phyloP scores from a whole-genome alignment of 1,284 basidiomycete species.

The Sporisorium scitamineum region DNA sequence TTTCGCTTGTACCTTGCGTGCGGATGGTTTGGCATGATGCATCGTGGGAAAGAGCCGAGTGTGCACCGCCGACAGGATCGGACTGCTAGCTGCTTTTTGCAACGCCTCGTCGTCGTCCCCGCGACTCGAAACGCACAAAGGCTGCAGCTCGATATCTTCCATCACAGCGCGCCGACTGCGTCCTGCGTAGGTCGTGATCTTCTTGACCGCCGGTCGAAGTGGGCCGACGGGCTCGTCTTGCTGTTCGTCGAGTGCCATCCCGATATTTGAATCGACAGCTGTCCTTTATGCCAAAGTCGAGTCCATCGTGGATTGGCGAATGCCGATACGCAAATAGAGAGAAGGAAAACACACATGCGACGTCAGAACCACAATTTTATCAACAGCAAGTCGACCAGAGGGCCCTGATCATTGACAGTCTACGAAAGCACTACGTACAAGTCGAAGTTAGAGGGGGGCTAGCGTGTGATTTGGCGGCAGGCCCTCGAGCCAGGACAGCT shows the following conservation, averaged over 20 bases:
- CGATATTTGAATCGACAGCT: conserved; percentile 3
- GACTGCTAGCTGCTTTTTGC: conserved; percentile 35
- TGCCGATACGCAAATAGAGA: background rate
- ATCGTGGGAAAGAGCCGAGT: conserved; percentile 23
- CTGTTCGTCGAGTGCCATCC: background rate
- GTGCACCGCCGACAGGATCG: conserved; percentile 21
- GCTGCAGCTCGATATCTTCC: conserved; percentile 20
- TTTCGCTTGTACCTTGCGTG: conserved; percentile 24
- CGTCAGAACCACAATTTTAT: conserved; percentile 11
- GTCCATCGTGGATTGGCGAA: background rate
- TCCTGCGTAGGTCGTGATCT: conserved; percentile 42
- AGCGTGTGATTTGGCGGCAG: conserved; percentile 19
- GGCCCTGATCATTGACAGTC: conserved; percentile 4
- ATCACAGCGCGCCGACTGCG: conserved; percentile 42
- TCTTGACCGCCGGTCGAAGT: conserved; percentile 18
- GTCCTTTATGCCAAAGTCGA: conserved; percentile 5
- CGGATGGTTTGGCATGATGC: conserved; percentile 9
- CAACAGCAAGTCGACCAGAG: background rate
- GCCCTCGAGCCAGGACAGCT: conserved; percentile 19
- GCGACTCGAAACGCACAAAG: background rate
- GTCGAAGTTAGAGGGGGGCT: conserved; percentile 20
- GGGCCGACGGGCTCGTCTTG: conserved; percentile 1
- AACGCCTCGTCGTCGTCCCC: conserved; percentile 17
- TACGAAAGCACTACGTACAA: conserved; percentile 47
- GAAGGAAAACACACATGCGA: conserved; percentile 9